Evolutionary conservation across 495 filamentous ascomycete species (phyloP).

Genomic region (Daldinia decipiens): DNA sequence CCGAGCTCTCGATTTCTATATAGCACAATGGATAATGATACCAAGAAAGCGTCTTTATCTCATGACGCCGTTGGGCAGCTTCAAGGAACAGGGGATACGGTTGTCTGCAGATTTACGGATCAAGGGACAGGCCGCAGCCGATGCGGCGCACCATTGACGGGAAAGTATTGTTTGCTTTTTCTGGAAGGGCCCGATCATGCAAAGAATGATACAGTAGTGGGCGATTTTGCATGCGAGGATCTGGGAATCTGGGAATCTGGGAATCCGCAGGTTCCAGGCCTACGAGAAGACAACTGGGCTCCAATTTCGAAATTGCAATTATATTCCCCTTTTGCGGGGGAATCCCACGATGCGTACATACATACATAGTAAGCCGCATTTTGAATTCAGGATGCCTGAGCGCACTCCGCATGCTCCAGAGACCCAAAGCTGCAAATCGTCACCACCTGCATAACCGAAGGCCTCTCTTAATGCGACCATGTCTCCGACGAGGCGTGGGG

Average conservation of each 20-base stretch:
- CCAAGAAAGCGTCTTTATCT: conserved; percentile 37
- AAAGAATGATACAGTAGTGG: conserved; percentile 44
- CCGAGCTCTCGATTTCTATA: conserved; percentile 33
- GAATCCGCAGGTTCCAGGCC: conserved; percentile 38
- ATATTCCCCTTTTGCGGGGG: conserved; percentile 40
- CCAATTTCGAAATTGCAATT: conserved; percentile 37
- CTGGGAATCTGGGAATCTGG: conserved; percentile 35
- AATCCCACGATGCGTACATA: conserved; percentile 37
- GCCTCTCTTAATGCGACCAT: conserved; percentile 54
- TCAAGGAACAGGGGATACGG: conserved; percentile 44
- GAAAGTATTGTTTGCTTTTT: conserved; percentile 44
- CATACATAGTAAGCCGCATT: conserved; percentile 37
- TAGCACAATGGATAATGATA: conserved; percentile 33
- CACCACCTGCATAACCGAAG: conserved; percentile 54
- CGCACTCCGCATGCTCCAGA: conserved; percentile 44
- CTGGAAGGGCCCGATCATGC: conserved; percentile 41
- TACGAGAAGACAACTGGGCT: conserved; percentile 24
- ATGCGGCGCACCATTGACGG: conserved; percentile 48
- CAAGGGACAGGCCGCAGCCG: conserved; percentile 49
- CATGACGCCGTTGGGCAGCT: conserved; percentile 46
- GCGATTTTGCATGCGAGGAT: conserved; percentile 40
- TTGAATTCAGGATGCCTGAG: conserved; percentile 40
- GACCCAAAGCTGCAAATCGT: conserved; percentile 41
- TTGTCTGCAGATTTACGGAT: conserved; percentile 49
- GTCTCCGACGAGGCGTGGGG: conserved; percentile 51